Evolutionary conservation across 1,284 basidiomycete genomes (phyloP).

Genomic region (Volvariella surrecta): DNA sequence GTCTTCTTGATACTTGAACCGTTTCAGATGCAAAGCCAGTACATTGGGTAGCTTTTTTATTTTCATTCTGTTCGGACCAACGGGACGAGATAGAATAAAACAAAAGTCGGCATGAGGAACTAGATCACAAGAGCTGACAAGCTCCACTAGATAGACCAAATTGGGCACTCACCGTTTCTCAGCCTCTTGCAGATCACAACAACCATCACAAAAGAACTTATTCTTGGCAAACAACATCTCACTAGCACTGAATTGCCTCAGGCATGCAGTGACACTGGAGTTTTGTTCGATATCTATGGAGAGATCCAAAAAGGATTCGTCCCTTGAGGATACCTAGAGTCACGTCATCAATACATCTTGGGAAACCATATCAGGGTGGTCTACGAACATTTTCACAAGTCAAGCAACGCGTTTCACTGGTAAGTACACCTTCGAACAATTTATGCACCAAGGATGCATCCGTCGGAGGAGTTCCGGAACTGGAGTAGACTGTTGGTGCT

Average conservation of each 20-base stretch:
- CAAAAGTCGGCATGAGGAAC: too few species aligned
- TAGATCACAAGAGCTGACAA: background rate
- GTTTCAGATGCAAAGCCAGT: conserved; percentile 91
- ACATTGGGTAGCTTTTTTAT: conserved; percentile 94
- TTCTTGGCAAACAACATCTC: conserved; percentile 98
- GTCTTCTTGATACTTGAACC: conserved; percentile 96
- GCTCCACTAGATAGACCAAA: conserved; percentile 1
- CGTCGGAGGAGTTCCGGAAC: conserved; percentile 31
- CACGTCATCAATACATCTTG: background rate
- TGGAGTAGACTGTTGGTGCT: conserved; percentile 27
- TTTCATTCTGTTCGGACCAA: conserved; percentile 71
- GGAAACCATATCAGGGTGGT: background rate
- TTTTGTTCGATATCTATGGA: conserved; percentile 99
- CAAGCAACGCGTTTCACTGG: conserved; percentile 94
- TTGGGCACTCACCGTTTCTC: conserved; percentile 74
- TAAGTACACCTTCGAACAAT: conserved; percentile 89
- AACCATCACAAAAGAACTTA: conserved; percentile 98
- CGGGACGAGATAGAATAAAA: background rate
- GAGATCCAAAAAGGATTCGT: conserved; percentile 93
- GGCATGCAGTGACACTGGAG: conserved; percentile 89
- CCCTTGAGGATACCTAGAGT: conserved; percentile 81
- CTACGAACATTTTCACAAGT: conserved; percentile 85
- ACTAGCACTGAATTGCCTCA: conserved; percentile 92
- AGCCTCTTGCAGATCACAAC: conserved; percentile 94
- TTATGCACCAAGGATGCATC: conserved; percentile 81